Conservation (phyloP, 768 basidiomycete genomes). For the Russula sp. region DNA sequence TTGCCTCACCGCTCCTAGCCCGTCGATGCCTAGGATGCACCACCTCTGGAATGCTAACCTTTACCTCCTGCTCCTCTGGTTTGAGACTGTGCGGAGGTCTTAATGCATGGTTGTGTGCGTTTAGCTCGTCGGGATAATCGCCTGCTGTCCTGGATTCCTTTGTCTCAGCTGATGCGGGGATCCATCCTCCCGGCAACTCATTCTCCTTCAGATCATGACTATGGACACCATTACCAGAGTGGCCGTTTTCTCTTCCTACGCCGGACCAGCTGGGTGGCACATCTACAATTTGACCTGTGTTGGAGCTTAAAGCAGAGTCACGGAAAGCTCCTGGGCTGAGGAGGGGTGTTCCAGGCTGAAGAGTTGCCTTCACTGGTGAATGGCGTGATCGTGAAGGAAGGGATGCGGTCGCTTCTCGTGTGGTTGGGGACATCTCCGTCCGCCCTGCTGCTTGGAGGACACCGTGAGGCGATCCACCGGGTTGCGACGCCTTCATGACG, state of each 20-base stretch:
- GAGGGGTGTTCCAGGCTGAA: constrained; percentile 31
- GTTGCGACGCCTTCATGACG: neutral
- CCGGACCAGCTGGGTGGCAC: constrained; percentile 62
- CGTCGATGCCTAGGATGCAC: constrained; percentile 35
- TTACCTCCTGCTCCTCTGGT: constrained; percentile 28
- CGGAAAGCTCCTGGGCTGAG: constrained; percentile 55
- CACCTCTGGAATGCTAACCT: constrained; percentile 48
- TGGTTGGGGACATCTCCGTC: neutral
- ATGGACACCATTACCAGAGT: constrained; percentile 1
- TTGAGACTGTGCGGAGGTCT: neutral
- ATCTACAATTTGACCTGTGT: constrained; percentile 38
- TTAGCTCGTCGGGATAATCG: neutral
- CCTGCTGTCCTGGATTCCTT: neutral
- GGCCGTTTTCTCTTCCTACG: constrained; percentile 27
- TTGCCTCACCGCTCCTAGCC: constrained; percentile 57
- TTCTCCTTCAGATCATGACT: constrained; percentile 2
- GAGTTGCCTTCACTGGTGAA: constrained; percentile 20
- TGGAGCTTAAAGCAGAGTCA: constrained; percentile 55
- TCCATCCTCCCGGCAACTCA: constrained; percentile 25
- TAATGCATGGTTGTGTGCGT: neutral
- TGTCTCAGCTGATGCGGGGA: constrained; percentile 1
- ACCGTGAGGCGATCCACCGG: neutral
- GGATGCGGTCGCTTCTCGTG: neutral
- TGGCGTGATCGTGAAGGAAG: neutral
- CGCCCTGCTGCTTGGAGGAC: neutral